Conservation (phyloP, 768 basidiomycete genomes). For the Tylopilus sp. region DNA sequence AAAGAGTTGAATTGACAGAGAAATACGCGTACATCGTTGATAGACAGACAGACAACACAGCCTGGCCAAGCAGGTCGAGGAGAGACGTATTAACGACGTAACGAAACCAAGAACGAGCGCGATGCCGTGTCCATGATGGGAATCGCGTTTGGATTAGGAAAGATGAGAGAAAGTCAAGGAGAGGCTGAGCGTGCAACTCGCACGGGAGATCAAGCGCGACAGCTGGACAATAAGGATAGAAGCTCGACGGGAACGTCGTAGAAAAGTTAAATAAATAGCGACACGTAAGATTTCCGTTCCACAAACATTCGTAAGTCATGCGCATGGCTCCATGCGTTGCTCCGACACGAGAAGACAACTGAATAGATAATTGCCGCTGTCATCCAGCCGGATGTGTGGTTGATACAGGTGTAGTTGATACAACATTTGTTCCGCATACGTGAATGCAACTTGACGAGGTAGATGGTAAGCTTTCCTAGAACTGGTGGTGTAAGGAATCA, state of each 20-base stretch:
- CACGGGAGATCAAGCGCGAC: slow-evolving; percentile 18
- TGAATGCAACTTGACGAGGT: slow-evolving; percentile 18
- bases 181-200: slow-evolving; percentile 8
- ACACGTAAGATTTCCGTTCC: slow-evolving; percentile 12
- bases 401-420: slow-evolving; percentile 36
- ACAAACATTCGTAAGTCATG: slow-evolving; percentile 28
- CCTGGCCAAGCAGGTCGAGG: slow-evolving; percentile 24
- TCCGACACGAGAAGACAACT: slow-evolving; percentile 28
- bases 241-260: slow-evolving; percentile 11
- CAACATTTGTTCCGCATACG: slow-evolving; percentile 29
- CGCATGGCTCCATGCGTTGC: slow-evolving; percentile 24
- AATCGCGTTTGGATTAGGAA: not conserved
- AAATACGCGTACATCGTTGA: slow-evolving; percentile 16
- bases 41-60: slow-evolving; percentile 9
- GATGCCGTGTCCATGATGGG: slow-evolving; percentile 2
- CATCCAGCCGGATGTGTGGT: slow-evolving; percentile 26
- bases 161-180: slow-evolving; percentile 2
- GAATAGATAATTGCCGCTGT: slow-evolving; percentile 28
- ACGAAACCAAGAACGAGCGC: slow-evolving; percentile 9
- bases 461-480: slow-evolving; percentile 10
- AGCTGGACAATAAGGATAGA: slow-evolving; percentile 30
- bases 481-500: slow-evolving; percentile 14
- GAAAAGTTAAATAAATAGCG: slow-evolving; percentile 21
- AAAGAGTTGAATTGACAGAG: slow-evolving; percentile 11
- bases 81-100: not conserved